phyloP scores from a whole-genome alignment of 164 flowering plant species.

The Litsea cubeba region DNA sequence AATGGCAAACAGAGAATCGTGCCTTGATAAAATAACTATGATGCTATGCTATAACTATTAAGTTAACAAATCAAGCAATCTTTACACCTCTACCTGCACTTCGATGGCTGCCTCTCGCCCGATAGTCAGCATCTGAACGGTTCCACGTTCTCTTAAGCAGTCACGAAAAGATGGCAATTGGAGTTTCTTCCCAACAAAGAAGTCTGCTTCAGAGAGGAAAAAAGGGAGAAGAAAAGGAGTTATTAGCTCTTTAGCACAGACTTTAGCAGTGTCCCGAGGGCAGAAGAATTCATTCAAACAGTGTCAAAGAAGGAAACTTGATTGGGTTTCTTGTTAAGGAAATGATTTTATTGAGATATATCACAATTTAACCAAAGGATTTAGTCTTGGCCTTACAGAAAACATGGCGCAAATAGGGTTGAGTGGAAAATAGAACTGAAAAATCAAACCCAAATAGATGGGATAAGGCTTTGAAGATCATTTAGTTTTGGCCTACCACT shows the following conservation, averaged over 20 bases:
- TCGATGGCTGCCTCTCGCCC: slow-evolving; percentile 94
- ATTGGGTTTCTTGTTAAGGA: not conserved
- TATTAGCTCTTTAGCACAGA: not conserved
- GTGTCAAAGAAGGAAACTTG: not conserved
- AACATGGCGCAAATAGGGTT: too few species aligned
- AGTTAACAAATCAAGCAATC: not conserved
- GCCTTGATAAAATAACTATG: not conserved
- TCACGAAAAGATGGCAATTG: slow-evolving; percentile 87
- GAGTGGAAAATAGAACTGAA: too few species aligned
- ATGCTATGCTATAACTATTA: not conserved
- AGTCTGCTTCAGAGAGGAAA: slow-evolving; percentile 69
- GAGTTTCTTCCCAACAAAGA: slow-evolving; percentile 73
- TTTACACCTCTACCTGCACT: slow-evolving; percentile 59
- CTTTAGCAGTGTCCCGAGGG: not conserved
- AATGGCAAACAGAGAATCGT: not conserved
- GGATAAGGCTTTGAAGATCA: too few species aligned
- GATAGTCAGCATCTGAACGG: slow-evolving; percentile 88
- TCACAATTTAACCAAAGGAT: not conserved
- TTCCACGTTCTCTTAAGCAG: slow-evolving; percentile 81
- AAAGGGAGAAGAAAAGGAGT: slow-evolving; percentile 9
- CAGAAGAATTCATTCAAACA: not conserved
- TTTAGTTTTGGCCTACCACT: too few species aligned
- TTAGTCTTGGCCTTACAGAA: not conserved
- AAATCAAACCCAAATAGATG: too few species aligned
- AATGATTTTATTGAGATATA: too few species aligned